Base-by-base conservation (phyloP, 2,329 filamentous ascomycete genomes). In the Shiraia bambusicola region DNA sequence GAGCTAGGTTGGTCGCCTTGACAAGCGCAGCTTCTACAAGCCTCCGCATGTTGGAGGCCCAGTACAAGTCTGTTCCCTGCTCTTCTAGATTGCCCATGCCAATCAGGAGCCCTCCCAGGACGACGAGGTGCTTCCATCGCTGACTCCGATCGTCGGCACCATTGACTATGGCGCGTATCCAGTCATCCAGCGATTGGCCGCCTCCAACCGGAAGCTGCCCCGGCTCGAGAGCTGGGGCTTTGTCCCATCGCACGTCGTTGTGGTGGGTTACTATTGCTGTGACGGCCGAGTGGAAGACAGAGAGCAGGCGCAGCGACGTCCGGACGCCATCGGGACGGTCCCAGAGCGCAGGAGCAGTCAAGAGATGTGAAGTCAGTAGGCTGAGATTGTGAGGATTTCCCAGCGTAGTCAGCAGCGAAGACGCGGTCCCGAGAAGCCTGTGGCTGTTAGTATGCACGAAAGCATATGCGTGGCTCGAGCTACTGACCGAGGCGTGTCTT, bases 101-200 rank as follows among this genome's bases (percentile, higher is more conserved):
- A 61, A 92, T 78, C 43, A 95, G 69, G 15, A 95, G 73, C 3
- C 89, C 91, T 0, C 84, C 83, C 7, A 95, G 78, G 4, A 91
- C 78, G n/a, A 95, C 74, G 22, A 90, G 69, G 66, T 95, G 90
- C 66, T 89, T 84, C 89, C 89, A 95, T 59, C 88, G 75, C 13
- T 76, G 79, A 22, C 74, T 84, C 54, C 74, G 76, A 31, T 79
- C 81, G 58, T 84, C 78, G 12, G 81, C 81, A 7, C 81, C 81
- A 28, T 73, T 74, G 2, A 80, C 74, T 2, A 82, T 72, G 1
- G 81, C 80, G 49, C 74, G 76, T 16, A 79, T 69, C 82, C 81
- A 84, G 34, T 77, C 77, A 33, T 80, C 75, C 12, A 75, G 67
- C 4, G 74, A 66, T 5, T 81, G 65, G 17, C 76, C 77, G 12